phyloP scores from a whole-genome alignment of 768 basidiomycete species.

The Ramaria sp. region DNA sequence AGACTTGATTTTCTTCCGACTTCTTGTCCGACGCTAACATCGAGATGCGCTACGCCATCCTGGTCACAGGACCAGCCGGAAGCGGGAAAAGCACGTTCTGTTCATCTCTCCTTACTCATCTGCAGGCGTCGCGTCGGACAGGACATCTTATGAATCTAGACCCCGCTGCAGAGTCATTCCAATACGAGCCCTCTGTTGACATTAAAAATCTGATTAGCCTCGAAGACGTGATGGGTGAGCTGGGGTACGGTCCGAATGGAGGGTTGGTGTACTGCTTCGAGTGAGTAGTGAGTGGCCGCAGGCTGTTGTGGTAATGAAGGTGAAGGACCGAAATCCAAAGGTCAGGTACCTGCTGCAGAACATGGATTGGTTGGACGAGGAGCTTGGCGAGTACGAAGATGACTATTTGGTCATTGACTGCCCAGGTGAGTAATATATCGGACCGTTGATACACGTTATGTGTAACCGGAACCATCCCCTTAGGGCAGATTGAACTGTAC shows the following conservation, averaged over 20 bases:
- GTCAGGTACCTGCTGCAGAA: slow-evolving; percentile 89
- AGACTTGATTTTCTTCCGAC: background rate
- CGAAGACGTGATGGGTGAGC: slow-evolving; percentile 92
- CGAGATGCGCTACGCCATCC: slow-evolving; percentile 79
- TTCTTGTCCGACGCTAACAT: background rate
- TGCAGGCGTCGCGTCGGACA: slow-evolving; percentile 67
- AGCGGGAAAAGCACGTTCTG: slow-evolving; percentile 97
- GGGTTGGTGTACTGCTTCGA: slow-evolving; percentile 98
- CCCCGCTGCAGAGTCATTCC: slow-evolving; percentile 90
- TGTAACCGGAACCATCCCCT: background rate
- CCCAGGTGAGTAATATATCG: slow-evolving; percentile 44
- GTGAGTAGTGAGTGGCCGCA: slow-evolving; percentile 57
- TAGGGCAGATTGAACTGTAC: slow-evolving; percentile 97
- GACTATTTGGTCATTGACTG: slow-evolving; percentile 94
- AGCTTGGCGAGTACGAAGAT: slow-evolving; percentile 88
- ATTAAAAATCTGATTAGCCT: slow-evolving; percentile 87
- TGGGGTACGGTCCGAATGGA: slow-evolving; percentile 93
- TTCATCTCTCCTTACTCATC: slow-evolving; percentile 78
- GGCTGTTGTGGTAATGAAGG: background rate
- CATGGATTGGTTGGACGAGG: slow-evolving; percentile 97
- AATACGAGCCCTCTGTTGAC: slow-evolving; percentile 87
- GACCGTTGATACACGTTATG: background rate
- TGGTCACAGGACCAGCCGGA: slow-evolving; percentile 93
- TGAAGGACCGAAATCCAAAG: background rate
- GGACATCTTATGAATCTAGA: slow-evolving; percentile 96